Percentiles rank a stretch among this genome's conserved stretches.
phyloP scores from a whole-genome alignment of 169 alveolate species.

The Cytauxzoon felis region DNA sequence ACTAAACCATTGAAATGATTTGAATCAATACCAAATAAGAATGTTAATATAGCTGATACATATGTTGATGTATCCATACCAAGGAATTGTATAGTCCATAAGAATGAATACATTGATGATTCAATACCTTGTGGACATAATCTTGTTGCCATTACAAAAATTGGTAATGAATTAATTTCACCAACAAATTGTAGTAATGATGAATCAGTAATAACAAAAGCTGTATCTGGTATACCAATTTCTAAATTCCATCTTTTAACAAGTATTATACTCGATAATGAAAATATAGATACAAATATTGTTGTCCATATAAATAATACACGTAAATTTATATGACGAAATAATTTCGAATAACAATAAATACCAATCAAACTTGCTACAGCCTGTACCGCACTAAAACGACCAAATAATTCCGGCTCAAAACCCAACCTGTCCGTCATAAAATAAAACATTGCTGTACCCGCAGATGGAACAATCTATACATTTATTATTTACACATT shows the following conservation, averaged over 20 bases:
- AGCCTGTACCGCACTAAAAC: constrained; percentile 77
- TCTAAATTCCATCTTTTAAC: constrained; percentile 73
- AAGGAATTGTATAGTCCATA: constrained; percentile 74
- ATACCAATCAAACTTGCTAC: constrained; percentile 79
- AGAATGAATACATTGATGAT: constrained; percentile 81
- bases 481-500: constrained; percentile 64
- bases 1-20: constrained; percentile 66
- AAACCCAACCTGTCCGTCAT: constrained; percentile 82
- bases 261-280: constrained; percentile 71
- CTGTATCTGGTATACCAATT: constrained; percentile 75
- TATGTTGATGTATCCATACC: constrained; percentile 80
- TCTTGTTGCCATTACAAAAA: constrained; percentile 78
- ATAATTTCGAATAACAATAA: constrained; percentile 63
- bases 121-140: constrained; percentile 85
- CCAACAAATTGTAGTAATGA: constrained; percentile 76
- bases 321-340: constrained; percentile 65
- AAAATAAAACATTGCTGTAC: constrained; percentile 80
- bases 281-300: constrained; percentile 70
- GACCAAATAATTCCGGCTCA: constrained; percentile 79
- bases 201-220: constrained; percentile 81
- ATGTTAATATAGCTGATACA: constrained; percentile 73
- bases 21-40: constrained; percentile 67
- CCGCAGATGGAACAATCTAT: constrained; percentile 83
- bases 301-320: constrained; percentile 75
- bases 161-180: constrained; percentile 81